Base-by-base conservation (phyloP, 352 stramenopile species). In the Phytophthora hibernalis region DNA sequence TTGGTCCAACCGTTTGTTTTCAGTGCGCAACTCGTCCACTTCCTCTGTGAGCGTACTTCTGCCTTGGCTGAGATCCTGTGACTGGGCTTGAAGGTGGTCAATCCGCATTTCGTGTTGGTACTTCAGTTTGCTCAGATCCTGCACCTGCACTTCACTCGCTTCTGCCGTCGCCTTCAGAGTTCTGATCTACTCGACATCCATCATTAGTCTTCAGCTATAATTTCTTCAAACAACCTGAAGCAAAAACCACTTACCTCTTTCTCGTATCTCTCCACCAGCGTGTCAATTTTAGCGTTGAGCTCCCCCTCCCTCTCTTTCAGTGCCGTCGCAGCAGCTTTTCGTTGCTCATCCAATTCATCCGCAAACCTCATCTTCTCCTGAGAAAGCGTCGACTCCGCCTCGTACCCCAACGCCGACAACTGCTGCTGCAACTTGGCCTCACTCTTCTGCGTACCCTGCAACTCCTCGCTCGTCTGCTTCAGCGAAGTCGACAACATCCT, bases 1-100 rank as follows among this genome's bases (percentile, higher is more conserved):
- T 51, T 93, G 79, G 52, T 96, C 87, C n/a, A 96, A 65, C n/a
- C 79, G 59, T 63, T 96, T 94, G 63, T 94, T 96, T 38, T 92
- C 65, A 15, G 57, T 62, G 18, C 85, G 84, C 8, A 96, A 47
- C 13, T 71, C 57, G 33, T 86, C 76, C 11, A 96, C 50, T 54
- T 94, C 83, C 5, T 70, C 68, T 3, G 62, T 68, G 0, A 91
- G 55, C 1, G 53, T 38, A 37, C 54, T 75, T 48, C 79, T 91
- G 10, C 72, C 70, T 13, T 78, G 77, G 16, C 57, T 72, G 5
- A 93, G 70, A 43, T 94, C 80, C 30, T 85, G 76, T 13, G 82
- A 80, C 51, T 93, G 86, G 3, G 58, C 68, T 10, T 72, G 80
- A 11, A 96, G 57, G 55, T 93, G 83, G 47, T 90, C 82, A 52